Evolutionary conservation across 2,329 filamentous ascomycete genomes (phyloP).

Genomic region (Aspergillus alliaceus): DNA sequence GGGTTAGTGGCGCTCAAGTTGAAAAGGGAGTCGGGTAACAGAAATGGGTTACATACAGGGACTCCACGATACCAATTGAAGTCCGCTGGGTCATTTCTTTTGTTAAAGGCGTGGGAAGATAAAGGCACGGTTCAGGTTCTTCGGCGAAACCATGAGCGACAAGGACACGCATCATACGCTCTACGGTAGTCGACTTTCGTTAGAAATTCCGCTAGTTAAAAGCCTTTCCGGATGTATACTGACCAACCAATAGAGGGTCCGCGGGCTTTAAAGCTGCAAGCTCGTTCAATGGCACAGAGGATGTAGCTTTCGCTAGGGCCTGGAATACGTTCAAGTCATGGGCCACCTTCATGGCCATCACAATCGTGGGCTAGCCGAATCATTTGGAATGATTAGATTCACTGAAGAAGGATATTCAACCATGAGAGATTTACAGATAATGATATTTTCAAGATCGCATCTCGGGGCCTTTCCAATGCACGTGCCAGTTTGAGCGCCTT

Average conservation of each 20-base stretch:
- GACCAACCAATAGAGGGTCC: slow-evolving; percentile 24
- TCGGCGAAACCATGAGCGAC: slow-evolving; percentile 16
- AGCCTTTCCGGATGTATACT: background rate
- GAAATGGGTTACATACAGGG: slow-evolving; percentile 14
- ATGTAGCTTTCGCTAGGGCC: slow-evolving; percentile 13
- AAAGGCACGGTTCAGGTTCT: slow-evolving; percentile 14
- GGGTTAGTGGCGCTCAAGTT: background rate
- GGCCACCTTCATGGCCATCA: slow-evolving; percentile 22
- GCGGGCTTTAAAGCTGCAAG: slow-evolving; percentile 21
- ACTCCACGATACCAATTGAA: slow-evolving; percentile 17
- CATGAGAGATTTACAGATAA: slow-evolving; percentile 9
- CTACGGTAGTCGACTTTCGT: slow-evolving; percentile 4
- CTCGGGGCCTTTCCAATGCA: slow-evolving; percentile 18
- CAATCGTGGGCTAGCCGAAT: slow-evolving; percentile 12
- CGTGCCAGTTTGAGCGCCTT: slow-evolving; percentile 14
- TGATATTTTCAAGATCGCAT: slow-evolving; percentile 21
- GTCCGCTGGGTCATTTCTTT: slow-evolving; percentile 18
- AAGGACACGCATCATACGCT: slow-evolving; percentile 24
- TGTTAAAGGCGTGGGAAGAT: slow-evolving; percentile 16
- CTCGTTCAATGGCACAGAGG: slow-evolving; percentile 13
- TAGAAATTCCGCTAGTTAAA: background rate
- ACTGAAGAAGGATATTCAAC: background rate
- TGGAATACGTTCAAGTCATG: slow-evolving; percentile 20
- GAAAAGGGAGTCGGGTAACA: background rate
- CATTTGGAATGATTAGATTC: background rate